Evolutionary conservation across 2,329 filamentous ascomycete genomes (phyloP).

Genomic region (Exophiala spinifera): DNA sequence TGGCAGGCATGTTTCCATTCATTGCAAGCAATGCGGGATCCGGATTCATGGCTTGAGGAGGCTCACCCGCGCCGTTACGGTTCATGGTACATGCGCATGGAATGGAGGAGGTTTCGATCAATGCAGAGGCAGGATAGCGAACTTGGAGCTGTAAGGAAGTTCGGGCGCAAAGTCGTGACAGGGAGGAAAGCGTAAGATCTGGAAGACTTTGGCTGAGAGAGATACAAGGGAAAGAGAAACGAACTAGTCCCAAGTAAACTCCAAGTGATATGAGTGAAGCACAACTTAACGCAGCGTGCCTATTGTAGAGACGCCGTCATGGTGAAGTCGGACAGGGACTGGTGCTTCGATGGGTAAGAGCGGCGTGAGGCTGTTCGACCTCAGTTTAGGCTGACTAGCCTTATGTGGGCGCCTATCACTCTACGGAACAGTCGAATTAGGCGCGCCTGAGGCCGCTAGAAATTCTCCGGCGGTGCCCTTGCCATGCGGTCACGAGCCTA

Average conservation of each 20-base stretch:
- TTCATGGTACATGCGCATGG: slow-evolving; percentile 8
- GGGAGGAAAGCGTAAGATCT: background rate
- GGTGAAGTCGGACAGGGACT: too few species aligned
- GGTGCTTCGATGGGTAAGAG: too few species aligned
- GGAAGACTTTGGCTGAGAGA: background rate
- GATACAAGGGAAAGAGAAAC: background rate
- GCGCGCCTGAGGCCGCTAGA: too few species aligned
- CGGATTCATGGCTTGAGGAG: background rate
- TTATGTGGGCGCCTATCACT: too few species aligned
- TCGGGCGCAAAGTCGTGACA: background rate
- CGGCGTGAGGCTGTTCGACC: too few species aligned
- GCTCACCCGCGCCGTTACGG: slow-evolving; percentile 9
- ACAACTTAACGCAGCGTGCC: background rate
- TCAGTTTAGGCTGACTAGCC: too few species aligned
- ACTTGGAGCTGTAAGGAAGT: too few species aligned
- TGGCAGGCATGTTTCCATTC: slow-evolving; percentile 8
- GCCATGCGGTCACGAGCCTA: background rate
- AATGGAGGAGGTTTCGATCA: background rate
- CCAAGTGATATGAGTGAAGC: background rate
- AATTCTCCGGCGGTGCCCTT: slow-evolving; percentile 10
- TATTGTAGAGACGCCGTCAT: background rate
- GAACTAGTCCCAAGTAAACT: too few species aligned
- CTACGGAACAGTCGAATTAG: too few species aligned
- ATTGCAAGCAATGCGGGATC: background rate
- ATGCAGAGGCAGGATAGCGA: background rate